Base-by-base conservation (phyloP, 345 rosid species). In the Geranium rotundifolium region DNA sequence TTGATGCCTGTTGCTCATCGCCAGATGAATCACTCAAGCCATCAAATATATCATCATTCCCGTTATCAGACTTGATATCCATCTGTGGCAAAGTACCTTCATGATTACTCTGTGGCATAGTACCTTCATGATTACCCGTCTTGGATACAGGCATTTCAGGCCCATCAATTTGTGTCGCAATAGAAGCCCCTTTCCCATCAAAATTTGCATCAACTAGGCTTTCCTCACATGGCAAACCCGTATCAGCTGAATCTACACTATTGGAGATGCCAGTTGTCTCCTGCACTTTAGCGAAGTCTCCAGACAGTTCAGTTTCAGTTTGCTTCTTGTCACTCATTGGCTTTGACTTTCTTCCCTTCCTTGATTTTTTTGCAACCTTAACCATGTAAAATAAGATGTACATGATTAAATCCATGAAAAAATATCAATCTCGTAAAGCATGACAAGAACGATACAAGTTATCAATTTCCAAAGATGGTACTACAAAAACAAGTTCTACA, bases 311-410 rank as follows among this genome's bases (percentile, higher is more conserved):
- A 70, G 57, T 68, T 76, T 63, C 80, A 49, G 69, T 61, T 71
- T 81, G 73, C 61, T 70, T 73, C 63, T 77, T 75, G 60, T 73
- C 75, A 20, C 63, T 50, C 5, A 17, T 64, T 20, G 58, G 60
- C 77, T 78, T 77, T 66, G 76, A 86, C 79, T 78, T 89, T 76
- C 81, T 85, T 30, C 70, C 71, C 73, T 72, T 87, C 71, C 98
- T 89, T 58, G 83, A 81, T 72, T 83, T 90, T 81, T 68, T 89
- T 29, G 91, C 82, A 76, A 92, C 99, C 99, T 92, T 75, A 56
- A 65, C 63, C 41, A 78, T 52, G 37, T 71, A 71, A 68, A 23
- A 30, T 59, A 57, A 55, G 15, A 7, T 59, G 73, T 63, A 64
- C 17, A 29, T 65, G n/a, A 52, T 41, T 52, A 60, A 17, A 57